These are phyloP conservation scores for Perkinsus olseni DNA, from an alignment of 169 alveolate species.

Conservation along the genomic window DNA sequence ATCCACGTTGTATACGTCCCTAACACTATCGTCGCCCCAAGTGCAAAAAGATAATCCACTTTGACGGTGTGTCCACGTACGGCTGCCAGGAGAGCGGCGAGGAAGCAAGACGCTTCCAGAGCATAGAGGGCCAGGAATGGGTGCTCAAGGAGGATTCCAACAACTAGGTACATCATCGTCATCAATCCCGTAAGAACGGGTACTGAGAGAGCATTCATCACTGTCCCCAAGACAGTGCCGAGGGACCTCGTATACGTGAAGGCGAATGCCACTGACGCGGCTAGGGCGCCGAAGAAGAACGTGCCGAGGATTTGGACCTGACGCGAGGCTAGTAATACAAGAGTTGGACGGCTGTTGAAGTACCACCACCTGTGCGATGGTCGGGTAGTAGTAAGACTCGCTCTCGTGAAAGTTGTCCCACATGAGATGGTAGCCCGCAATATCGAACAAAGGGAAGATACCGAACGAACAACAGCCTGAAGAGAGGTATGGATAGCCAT, in stretches of 20 bases:
- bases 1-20: background rate
- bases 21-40: background rate
- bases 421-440: background rate
- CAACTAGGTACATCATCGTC: background rate
- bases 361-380: background rate
- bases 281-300: background rate
- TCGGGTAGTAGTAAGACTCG: background rate
- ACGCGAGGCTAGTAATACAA: background rate
- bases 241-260: background rate
- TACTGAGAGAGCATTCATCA: background rate
- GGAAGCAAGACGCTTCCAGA: background rate
- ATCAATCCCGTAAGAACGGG: background rate
- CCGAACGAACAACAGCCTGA: background rate
- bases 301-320: background rate
- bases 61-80: background rate
- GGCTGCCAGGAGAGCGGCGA: background rate
- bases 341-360: background rate
- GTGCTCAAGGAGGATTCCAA: background rate
- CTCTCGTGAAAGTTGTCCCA: background rate
- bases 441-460: background rate
- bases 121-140: background rate
- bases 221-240: background rate
- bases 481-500: too few relatives aligned
- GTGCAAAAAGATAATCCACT: background rate
- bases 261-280: background rate